Evolutionary conservation across 2,329 filamentous ascomycete species (phyloP).

Genomic region (Rhynchosporium secalis): DNA sequence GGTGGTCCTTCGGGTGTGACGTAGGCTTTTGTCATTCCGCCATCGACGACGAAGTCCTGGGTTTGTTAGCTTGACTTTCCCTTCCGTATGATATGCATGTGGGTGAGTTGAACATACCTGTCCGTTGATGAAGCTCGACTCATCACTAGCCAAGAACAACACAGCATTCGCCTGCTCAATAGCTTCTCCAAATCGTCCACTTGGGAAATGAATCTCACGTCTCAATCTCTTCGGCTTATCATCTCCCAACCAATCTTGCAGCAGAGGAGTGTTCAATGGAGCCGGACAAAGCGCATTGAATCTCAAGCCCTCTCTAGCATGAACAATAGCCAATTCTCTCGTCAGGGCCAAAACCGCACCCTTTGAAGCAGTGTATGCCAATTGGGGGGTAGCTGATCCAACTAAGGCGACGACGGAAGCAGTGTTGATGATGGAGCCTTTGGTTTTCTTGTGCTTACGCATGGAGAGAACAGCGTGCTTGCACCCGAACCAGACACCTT

Average conservation of each 20-base stretch:
- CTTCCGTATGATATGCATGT: not conserved
- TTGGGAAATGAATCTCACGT: constrained; percentile 75
- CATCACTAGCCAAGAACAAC: constrained; percentile 72
- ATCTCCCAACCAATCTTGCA: constrained; percentile 76
- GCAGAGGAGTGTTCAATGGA: constrained; percentile 71
- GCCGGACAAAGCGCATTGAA: constrained; percentile 76
- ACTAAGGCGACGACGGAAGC: constrained; percentile 73
- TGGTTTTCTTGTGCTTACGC: constrained; percentile 65
- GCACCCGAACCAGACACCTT: constrained; percentile 75
- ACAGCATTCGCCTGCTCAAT: constrained; percentile 76
- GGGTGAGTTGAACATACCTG: constrained; percentile 45
- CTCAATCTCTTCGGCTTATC: constrained; percentile 68
- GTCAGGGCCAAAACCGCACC: constrained; percentile 75
- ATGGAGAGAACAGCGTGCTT: constrained; percentile 72
- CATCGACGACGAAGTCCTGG: constrained; percentile 89
- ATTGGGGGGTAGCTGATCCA: constrained; percentile 68
- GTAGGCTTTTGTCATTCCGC: constrained; percentile 93
- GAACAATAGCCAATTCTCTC: constrained; percentile 71
- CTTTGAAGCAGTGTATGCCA: constrained; percentile 76
- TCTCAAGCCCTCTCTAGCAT: constrained; percentile 70
- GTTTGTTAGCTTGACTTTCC: constrained; percentile 14
- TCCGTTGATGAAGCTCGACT: constrained; percentile 73
- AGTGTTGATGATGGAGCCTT: constrained; percentile 72
- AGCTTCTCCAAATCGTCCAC: constrained; percentile 73
- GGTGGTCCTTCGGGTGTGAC: constrained; percentile 65